These are phyloP conservation scores for Fraxinus platypoda DNA, from an alignment of 305 asterid species.

Conservation along the genomic window DNA sequence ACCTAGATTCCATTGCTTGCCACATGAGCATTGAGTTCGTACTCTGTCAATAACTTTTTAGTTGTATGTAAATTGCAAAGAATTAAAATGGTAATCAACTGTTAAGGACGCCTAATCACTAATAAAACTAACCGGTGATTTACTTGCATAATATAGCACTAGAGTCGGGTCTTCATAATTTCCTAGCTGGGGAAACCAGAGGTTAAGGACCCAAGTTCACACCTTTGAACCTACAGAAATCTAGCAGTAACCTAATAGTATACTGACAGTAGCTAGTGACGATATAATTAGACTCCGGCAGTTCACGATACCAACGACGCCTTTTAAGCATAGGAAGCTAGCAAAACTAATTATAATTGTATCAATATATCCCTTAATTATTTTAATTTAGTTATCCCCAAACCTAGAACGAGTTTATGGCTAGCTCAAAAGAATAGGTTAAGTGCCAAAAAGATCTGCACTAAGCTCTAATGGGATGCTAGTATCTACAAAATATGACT, in stretches of 20 bases:
- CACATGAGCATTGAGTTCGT: conserved; percentile 2
- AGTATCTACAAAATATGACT: background rate
- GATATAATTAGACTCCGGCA: background rate
- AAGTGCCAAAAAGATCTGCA: background rate
- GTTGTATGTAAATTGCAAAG: background rate
- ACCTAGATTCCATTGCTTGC: conserved; percentile 3
- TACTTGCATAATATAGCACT: background rate
- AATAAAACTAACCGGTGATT: background rate
- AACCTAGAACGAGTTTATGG: background rate
- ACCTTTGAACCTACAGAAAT: background rate
- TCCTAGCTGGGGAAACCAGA: background rate
- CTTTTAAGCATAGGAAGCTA: background rate
- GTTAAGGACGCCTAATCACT: background rate
- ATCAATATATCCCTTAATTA: background rate
- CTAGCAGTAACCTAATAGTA: background rate
- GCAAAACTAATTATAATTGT: background rate
- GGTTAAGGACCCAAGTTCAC: background rate
- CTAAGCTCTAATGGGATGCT: background rate
- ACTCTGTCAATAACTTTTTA: background rate
- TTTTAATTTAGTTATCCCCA: background rate
- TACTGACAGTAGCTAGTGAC: background rate
- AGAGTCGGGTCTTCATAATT: background rate
- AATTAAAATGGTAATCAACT: background rate
- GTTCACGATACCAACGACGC: background rate
- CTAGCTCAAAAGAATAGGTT: background rate